Percentiles rank a stretch among this genome's conserved stretches.
phyloP scores from a whole-genome alignment of 306 rosid genomes.

The Notholithocarpus densiflorus region DNA sequence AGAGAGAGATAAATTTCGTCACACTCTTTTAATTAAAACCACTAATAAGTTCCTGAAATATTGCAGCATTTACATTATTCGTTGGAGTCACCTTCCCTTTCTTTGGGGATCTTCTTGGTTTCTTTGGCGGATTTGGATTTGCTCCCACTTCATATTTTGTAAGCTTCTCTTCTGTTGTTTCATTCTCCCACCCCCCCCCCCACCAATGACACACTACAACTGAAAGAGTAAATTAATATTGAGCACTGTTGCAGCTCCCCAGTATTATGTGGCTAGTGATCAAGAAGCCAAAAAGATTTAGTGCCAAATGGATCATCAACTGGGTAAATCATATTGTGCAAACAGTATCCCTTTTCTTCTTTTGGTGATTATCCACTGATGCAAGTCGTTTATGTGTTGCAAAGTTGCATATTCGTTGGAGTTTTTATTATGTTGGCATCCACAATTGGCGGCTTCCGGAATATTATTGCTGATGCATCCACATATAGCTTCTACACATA shows the following conservation, averaged over 20 bases:
- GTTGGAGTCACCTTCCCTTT: conserved; percentile 83
- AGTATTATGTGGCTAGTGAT: conserved; percentile 84
- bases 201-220: neutral
- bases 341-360: conserved; percentile 2
- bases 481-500: conserved; percentile 76
- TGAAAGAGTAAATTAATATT: conserved; percentile 2
- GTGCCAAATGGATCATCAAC: conserved; percentile 79
- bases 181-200: neutral
- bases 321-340: conserved; percentile 54
- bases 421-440: conserved; percentile 88
- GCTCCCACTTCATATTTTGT: conserved; percentile 87
- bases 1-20: neutral
- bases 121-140: conserved; percentile 95
- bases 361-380: conserved; percentile 2
- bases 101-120: conserved; percentile 95
- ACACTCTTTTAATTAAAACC: neutral
- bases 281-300: conserved; percentile 81
- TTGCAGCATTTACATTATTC: conserved; percentile 71
- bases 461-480: conserved; percentile 74
- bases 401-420: conserved; percentile 68
- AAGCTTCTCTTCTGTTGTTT: conserved; percentile 17
- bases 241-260: conserved; percentile 61
- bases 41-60: conserved; percentile 4
- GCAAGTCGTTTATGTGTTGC: conserved; percentile 17
- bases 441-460: conserved; percentile 86